Evolutionary conservation across 2,329 filamentous ascomycete genomes (phyloP).

Genomic region (Pseudogymnoascus sp.): DNA sequence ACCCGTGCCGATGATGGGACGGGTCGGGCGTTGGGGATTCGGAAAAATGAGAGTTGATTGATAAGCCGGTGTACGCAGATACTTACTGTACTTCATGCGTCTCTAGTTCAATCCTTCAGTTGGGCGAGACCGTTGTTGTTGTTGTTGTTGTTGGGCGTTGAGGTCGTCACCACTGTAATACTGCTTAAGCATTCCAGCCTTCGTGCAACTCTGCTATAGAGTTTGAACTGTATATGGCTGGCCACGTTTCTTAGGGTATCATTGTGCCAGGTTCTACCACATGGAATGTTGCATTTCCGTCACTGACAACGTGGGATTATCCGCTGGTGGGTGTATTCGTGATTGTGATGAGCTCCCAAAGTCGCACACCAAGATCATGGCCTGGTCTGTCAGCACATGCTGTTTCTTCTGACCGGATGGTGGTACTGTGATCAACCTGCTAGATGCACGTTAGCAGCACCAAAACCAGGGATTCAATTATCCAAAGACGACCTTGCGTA

Average conservation of each 20-base stretch:
- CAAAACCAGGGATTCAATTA: slow-evolving; percentile 4
- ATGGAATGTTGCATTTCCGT: neutral
- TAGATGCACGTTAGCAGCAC: neutral
- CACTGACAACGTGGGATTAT: neutral
- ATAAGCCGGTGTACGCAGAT: neutral
- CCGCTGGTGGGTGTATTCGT: neutral
- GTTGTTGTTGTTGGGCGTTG: neutral
- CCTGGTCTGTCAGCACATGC: neutral
- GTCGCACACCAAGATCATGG: neutral
- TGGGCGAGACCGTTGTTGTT: neutral
- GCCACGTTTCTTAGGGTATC: neutral
- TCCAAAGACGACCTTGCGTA: neutral
- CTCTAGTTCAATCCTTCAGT: neutral
- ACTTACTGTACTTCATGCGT: neutral
- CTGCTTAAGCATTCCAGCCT: neutral
- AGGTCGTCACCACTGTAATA: neutral
- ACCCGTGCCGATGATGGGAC: neutral
- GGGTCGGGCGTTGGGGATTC: neutral
- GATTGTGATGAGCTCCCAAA: neutral
- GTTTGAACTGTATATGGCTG: neutral
- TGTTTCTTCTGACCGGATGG: neutral
- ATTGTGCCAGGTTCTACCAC: neutral
- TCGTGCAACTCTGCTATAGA: neutral
- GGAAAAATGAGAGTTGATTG: neutral
- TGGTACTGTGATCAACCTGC: neutral